These are phyloP conservation scores for Fusarium oxysporum DNA, from an alignment of 2,329 filamentous ascomycete species.

Conservation along the genomic window DNA sequence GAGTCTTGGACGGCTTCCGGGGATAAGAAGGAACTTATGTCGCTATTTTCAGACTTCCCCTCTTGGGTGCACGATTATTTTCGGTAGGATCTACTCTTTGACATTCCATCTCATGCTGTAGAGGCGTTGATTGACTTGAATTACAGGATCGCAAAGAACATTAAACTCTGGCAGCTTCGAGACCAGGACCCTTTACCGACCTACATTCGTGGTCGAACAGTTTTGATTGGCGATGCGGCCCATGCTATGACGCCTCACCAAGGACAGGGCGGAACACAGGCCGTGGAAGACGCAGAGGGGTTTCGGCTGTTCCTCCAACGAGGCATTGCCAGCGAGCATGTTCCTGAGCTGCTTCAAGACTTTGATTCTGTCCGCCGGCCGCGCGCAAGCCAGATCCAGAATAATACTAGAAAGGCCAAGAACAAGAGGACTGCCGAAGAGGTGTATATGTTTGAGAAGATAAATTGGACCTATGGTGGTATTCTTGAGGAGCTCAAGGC, in stretches of 20 bases:
- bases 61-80: not conserved
- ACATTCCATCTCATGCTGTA: fast-evolving
- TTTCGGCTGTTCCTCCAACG: not conserved
- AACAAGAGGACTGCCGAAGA: not conserved
- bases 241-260: not conserved
- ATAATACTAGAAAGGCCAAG: not conserved
- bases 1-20: not conserved
- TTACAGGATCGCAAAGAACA: not conserved
- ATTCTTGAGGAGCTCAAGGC: not conserved
- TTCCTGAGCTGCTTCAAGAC: not conserved
- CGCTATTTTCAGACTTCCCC: not conserved
- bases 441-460: not conserved
- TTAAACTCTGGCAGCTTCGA: not conserved
- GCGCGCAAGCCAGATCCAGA: not conserved
- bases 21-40: not conserved
- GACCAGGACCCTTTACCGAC: not conserved
- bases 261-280: not conserved
- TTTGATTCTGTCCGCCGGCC: not conserved
- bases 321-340: fast-evolving
- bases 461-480: not conserved
- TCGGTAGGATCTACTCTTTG: not conserved
- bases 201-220: not conserved
- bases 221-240: not conserved
- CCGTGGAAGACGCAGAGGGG: not conserved
- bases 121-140: not conserved